Percentiles rank a stretch among this genome's conserved stretches.
Conservation (phyloP, 148 eudicot species). For the Camellia sinensis region DNA sequence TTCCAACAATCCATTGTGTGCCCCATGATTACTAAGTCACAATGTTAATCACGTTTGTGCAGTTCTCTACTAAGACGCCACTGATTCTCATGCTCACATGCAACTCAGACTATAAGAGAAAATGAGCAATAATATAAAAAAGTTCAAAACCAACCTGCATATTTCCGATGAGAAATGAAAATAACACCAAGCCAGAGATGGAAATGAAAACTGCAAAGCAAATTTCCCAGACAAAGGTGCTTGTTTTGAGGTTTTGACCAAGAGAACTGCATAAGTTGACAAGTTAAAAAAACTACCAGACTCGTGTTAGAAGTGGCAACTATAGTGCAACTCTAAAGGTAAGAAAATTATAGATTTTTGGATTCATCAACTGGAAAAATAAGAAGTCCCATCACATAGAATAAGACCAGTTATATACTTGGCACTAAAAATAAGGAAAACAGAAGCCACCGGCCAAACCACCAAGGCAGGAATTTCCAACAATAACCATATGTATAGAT, state of each 20-base stretch:
- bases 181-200: conserved; percentile 79
- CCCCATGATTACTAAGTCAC: background rate
- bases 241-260: conserved; percentile 86
- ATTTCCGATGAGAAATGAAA: conserved; percentile 87
- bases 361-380: background rate
- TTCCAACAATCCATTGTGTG: background rate
- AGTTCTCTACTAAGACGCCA: conserved; percentile 2
- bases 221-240: conserved; percentile 76
- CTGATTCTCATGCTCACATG: background rate
- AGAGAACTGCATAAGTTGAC: conserved; percentile 58
- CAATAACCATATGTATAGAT: background rate
- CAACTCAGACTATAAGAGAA: background rate
- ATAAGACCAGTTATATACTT: background rate
- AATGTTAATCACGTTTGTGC: background rate
- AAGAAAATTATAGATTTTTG: background rate
- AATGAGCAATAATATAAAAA: background rate
- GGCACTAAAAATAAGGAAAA: conserved; percentile 2
- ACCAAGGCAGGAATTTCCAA: background rate
- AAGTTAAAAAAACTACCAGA: background rate
- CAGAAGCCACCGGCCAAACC: background rate
- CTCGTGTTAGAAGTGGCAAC: background rate
- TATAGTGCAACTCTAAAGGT: background rate
- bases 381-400: background rate
- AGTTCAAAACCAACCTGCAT: conserved; percentile 67
- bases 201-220: conserved; percentile 78